Evolutionary conservation across 179 eudicot species (phyloP).

Genomic region (Silene noctiflora): DNA sequence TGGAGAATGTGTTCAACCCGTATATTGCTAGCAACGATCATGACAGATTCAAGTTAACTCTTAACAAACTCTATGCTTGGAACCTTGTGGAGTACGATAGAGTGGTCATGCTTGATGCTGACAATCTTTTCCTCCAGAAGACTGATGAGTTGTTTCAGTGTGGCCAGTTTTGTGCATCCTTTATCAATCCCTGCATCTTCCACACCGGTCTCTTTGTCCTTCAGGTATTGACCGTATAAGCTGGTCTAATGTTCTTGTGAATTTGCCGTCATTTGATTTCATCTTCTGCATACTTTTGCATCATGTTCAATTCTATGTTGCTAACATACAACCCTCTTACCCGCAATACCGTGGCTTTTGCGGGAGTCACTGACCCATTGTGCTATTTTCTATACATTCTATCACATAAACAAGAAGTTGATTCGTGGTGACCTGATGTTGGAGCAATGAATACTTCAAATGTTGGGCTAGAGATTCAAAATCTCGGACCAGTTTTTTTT

Average conservation of each 20-base stretch:
- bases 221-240: conserved; percentile 39
- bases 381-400: no score
- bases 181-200: conserved; percentile 97
- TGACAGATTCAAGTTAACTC: conserved; percentile 73
- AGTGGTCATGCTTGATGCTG: conserved; percentile 95
- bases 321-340: no score
- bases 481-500: neutral
- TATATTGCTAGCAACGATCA: conserved; percentile 38
- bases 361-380: no score
- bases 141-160: conserved; percentile 91
- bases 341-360: no score
- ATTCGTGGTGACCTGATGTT: no score
- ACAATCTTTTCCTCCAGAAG: conserved; percentile 81
- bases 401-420: no score
- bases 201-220: conserved; percentile 96
- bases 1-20: conserved; percentile 72
- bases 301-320: no score
- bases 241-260: no score
- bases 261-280: no score
- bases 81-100: conserved; percentile 75
- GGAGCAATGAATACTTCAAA: no score
- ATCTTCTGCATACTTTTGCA: no score
- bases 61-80: conserved; percentile 93
- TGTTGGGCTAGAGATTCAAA: neutral
- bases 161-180: conserved; percentile 91